Percentiles rank a stretch among this genome's conserved stretches.
phyloP scores from a whole-genome alignment of 1,284 basidiomycete genomes.

The Stygiomarasmius scandens region DNA sequence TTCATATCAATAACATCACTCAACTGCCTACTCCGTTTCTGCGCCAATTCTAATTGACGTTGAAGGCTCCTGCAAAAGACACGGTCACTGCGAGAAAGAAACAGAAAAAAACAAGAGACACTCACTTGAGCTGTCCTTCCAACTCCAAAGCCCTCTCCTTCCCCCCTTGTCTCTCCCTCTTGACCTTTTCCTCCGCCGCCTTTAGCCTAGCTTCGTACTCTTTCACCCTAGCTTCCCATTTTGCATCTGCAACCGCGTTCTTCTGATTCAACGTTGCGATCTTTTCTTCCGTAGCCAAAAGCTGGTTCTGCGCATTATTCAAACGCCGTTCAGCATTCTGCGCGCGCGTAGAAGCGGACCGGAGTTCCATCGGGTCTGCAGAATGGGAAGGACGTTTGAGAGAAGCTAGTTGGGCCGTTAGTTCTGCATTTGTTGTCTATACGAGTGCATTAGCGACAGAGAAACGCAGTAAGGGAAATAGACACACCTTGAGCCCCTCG shows the following conservation, averaged over 20 bases:
- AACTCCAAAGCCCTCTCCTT: constrained; percentile 82
- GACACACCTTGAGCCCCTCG: constrained; percentile 76
- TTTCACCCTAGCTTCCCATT: constrained; percentile 91
- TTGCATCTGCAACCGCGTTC: constrained; percentile 70
- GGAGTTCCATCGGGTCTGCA: constrained; percentile 73
- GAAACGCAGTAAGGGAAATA: constrained; percentile 1
- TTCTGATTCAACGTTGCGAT: constrained; percentile 74
- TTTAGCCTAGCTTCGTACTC: constrained; percentile 87
- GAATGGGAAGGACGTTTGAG: constrained; percentile 68
- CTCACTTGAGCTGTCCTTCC: constrained; percentile 71
- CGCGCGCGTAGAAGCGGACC: constrained; percentile 71
- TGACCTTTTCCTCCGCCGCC: constrained; percentile 91
- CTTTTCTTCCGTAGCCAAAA: constrained; percentile 82
- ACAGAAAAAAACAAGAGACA: constrained; percentile 23
- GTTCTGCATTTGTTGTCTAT: constrained; percentile 75
- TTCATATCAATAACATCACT: constrained; percentile 72
- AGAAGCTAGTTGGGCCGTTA: constrained; percentile 72
- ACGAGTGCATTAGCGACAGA: not conserved
- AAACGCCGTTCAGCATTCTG: constrained; percentile 83
- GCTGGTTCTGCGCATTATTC: constrained; percentile 80
- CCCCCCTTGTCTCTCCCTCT: constrained; percentile 91
- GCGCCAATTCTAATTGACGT: constrained; percentile 69
- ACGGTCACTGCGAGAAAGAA: constrained; percentile 7
- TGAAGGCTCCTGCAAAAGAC: constrained; percentile 57
- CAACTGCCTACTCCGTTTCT: constrained; percentile 68